phyloP scores from a whole-genome alignment of 2,329 filamentous ascomycete genomes.

The Ascochyta fabae region DNA sequence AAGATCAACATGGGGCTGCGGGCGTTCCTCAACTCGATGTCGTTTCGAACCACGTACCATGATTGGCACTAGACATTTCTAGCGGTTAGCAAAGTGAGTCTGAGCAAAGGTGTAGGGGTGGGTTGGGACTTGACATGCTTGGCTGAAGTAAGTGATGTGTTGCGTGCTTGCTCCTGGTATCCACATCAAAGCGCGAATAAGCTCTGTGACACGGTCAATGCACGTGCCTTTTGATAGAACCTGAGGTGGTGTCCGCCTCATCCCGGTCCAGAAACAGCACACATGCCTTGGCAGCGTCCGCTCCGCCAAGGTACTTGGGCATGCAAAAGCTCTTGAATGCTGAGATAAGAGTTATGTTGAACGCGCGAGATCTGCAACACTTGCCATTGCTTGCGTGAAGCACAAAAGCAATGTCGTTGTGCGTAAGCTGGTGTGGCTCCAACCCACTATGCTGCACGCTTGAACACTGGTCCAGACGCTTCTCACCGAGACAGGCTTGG shows the following conservation, averaged over 20 bases:
- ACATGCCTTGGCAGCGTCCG: slow-evolving; percentile 29
- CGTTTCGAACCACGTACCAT: slow-evolving; percentile 40
- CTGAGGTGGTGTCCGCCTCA: slow-evolving; percentile 30
- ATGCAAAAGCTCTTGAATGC: slow-evolving; percentile 16
- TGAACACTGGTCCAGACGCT: neutral
- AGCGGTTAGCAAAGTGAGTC: slow-evolving; percentile 34
- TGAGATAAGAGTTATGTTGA: slow-evolving; percentile 14
- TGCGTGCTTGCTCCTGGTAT: slow-evolving; percentile 39
- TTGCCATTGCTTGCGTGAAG: slow-evolving; percentile 10
- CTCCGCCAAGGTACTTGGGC: slow-evolving; percentile 36
- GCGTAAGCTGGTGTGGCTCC: neutral
- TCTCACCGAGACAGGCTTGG: slow-evolving; percentile 12
- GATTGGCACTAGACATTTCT: slow-evolving; percentile 27
- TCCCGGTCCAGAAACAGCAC: slow-evolving; percentile 21
- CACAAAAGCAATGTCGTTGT: neutral
- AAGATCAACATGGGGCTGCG: slow-evolving; percentile 25
- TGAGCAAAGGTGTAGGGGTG: slow-evolving; percentile 30
- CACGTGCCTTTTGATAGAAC: slow-evolving; percentile 30
- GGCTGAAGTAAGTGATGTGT: slow-evolving; percentile 37
- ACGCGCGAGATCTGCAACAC: slow-evolving; percentile 7
- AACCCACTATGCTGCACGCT: neutral
- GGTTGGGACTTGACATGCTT: slow-evolving; percentile 35
- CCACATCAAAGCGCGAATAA: slow-evolving; percentile 41
- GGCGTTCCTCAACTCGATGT: slow-evolving; percentile 23
- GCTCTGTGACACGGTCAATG: slow-evolving; percentile 28